Evolutionary conservation across 345 rosid genomes (phyloP), one percentile per base, ranked within the genome.

Genomic region (Populus ilicifolia): DNA sequence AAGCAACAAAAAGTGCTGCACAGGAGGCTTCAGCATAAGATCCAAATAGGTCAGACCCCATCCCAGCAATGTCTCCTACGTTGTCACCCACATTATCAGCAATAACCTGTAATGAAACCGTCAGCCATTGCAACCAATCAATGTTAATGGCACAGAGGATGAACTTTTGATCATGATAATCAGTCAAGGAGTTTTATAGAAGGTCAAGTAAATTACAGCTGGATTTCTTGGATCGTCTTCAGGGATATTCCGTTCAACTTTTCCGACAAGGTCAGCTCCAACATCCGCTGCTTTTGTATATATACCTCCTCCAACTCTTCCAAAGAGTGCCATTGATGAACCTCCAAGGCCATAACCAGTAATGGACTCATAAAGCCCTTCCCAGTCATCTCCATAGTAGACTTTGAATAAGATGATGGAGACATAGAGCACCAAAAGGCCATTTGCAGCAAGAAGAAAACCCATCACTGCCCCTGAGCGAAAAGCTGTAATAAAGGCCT

Each of bases 1-100:
- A 90, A 63, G 94, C 91, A 63, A 90, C 91, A 65, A 89, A 87
- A 33, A 90, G 90, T 3, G 94, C 91, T 8, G 94, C 94, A 69
- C 94, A 89, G 2, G 92, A 84, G 68, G 94, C 83, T 72, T 90
- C 92, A 16, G 94, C 92, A 68, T 90, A 90, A 44, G 94, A 90
- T 1, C 92, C 92, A 11, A 89, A 90, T 8, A 90, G 82, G 46
- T 89, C 92, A 38, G 89, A 89, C 35, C 94, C 94, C 94, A 89
- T 90, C 23, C 94, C 94, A 0, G 90, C 90, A 79, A 90, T 89
- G 30, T 89, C 94, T 66, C 94, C 94, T 43, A 90, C 94, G 48
- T 90, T 90, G 82, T 90, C 88, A 23, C 92, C 92, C 82, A 90
- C 92, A 66, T 90, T 90, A 73, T 90, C 94, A 11, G 94, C 94